Base-by-base conservation (phyloP, 2,329 filamentous ascomycete species). In the Fragosphaeria purpurea region DNA sequence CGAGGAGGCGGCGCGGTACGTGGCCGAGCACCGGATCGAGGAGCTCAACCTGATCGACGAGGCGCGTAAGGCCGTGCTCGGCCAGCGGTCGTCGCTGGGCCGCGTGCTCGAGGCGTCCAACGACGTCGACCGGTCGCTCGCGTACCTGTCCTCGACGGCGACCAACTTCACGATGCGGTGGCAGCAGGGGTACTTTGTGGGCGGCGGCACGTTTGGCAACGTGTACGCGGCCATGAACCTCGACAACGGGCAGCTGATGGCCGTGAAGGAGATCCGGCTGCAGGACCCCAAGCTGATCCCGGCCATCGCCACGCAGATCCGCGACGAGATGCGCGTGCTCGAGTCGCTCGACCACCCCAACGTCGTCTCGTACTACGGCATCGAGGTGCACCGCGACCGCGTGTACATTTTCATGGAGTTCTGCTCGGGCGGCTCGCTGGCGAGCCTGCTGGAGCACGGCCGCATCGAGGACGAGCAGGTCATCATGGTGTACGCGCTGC, bases 351-450 rank as follows among this genome's bases (percentile, higher is more conserved):
- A 98, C 62, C 93, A 98, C 63, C 93, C 93, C 30, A 98, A 98
- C 63, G 88, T 98, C 54, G 94, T 98, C 30, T 91, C 89, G 8
- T 98, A 98, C 68, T 93, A 93, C 63, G 93, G 93, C 52, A 97
- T 98, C 61, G 93, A 98, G 67, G 93, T 96, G 3, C 93, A 98
- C 68, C 82, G 93, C 56, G 93, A 98, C 73, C 93, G 95, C 63
- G 93, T 98, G n/a, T 98, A 97, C 68, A 96, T 98, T 58, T 98
- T 98, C 65, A 98, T 98, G 93, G 93, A 98, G 67, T 97, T 95
- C 68, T 98, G 93, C 67, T 94, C 89, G 5, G 91, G 93, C 47
- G 93, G 93, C 22, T 97, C 91, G 12, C 75, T 98, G 46, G 90
- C 93, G 41, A 86, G 80, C 47, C 72, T 98, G 48, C 74, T 98